Evolutionary conservation across 2,329 filamentous ascomycete species (phyloP), one percentile per base, ranked within the genome.

Genomic region (Diaporthe amygdali): DNA sequence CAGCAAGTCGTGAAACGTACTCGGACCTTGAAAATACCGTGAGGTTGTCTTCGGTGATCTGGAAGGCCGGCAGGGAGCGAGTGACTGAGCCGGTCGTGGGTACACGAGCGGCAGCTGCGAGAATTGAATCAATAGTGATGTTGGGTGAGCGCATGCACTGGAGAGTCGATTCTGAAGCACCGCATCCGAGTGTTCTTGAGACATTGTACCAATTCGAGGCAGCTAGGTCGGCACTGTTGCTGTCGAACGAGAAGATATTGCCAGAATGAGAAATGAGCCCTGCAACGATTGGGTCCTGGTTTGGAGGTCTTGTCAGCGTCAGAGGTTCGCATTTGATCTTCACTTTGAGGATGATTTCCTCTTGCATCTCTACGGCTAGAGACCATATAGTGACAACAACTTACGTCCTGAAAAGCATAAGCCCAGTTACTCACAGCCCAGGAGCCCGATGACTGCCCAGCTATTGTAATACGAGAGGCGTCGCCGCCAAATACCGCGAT

Each of bases 201-300:
- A 70, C 69, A n/a, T 37, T 51, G 41, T 67, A 67, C 69, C 69
- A 70, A 22, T 52, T 46, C 9, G 41, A 47, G n/a, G 51, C 34
- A 27, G 54, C 55, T 15, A 68, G 52, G 27, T 55, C 37, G 51
- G 52, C 51, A 22, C 55, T 61, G 52, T 64, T 64, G 30, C 66
- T 37, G 20, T 49, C 44, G 2, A 64, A 64, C 30, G 59, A 61
- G 15, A 37, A 41, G 52, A 49, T 61, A 20, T 10, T 56, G 27
- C 69, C 69, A 12, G 59, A 67, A 10, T 64, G 55, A 1, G 61
- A 52, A 14, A 70, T 47, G 5, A 70, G 34, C 49, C 55, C 56
- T 22, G 37, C 22, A 22, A 67, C 69, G 7, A 70, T 32, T 7
- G 69, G 69, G 12, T 67, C 22, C 34, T 67, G 5, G 5, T n/a